A percentile compares a stretch with the other conserved stretches of the same genome.
Conservation (phyloP, 1,284 basidiomycete species). For the Tremellales sp. region DNA sequence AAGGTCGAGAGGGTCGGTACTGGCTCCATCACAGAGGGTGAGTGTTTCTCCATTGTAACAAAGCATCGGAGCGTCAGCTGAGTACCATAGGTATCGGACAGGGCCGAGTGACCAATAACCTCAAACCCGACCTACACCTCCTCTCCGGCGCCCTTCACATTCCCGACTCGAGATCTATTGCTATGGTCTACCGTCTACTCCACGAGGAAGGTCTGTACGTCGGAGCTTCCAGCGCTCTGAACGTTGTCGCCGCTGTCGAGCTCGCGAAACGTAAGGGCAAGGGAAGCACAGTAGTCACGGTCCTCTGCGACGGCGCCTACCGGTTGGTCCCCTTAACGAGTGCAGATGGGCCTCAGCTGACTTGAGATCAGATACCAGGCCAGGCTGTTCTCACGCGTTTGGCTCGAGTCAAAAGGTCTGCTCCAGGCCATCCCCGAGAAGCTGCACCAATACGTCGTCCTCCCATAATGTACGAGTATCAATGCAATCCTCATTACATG, state of each 20-base stretch:
- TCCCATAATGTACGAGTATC: slow-evolving; percentile 54
- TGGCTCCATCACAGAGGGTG: slow-evolving; percentile 93
- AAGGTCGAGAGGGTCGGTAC: slow-evolving; percentile 72
- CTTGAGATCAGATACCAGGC: slow-evolving; percentile 71
- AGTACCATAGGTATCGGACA: slow-evolving; percentile 83
- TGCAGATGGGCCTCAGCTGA: background rate
- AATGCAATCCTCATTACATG: too few species aligned
- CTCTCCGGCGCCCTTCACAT: slow-evolving; percentile 80
- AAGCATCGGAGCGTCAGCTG: background rate
- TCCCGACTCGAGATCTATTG: slow-evolving; percentile 83
- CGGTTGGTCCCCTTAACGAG: slow-evolving; percentile 48
- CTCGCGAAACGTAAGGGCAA: slow-evolving; percentile 77
- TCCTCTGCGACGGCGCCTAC: slow-evolving; percentile 92
- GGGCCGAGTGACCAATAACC: slow-evolving; percentile 92
- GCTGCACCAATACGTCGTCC: slow-evolving; percentile 79
- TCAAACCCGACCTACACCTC: slow-evolving; percentile 75
- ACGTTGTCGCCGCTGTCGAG: slow-evolving; percentile 89
- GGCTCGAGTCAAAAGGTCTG: slow-evolving; percentile 82
- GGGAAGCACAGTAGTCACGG: slow-evolving; percentile 78
- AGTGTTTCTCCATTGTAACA: slow-evolving; percentile 1
- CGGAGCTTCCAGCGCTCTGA: slow-evolving; percentile 92
- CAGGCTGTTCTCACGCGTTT: slow-evolving; percentile 89
- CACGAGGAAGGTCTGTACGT: slow-evolving; percentile 93
- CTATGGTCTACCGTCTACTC: slow-evolving; percentile 88
- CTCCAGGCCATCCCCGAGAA: slow-evolving; percentile 74